Conservation (phyloP, 2,329 filamentous ascomycete genomes). For the Fusarium multiceps region DNA sequence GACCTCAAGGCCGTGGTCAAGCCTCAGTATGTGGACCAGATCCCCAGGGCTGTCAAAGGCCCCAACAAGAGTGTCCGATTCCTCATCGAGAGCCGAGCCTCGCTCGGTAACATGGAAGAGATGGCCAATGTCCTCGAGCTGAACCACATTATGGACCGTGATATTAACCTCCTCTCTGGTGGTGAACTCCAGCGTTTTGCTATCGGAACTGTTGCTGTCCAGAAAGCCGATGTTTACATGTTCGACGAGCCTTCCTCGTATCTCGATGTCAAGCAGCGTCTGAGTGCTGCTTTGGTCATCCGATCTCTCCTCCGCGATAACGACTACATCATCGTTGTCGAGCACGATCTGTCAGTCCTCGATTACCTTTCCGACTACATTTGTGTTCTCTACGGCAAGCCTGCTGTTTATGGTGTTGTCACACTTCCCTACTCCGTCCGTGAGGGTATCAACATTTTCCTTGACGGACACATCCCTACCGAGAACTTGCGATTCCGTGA, state of each 20-base stretch:
- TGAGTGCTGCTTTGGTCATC: conserved; percentile 91
- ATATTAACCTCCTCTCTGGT: conserved; percentile 90
- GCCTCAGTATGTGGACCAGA: conserved; percentile 99
- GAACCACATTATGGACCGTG: conserved; percentile 89
- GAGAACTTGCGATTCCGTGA: conserved; percentile 99
- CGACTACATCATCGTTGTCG: conserved; percentile 97
- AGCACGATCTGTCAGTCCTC: conserved; percentile 98
- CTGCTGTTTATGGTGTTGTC: conserved; percentile 96
- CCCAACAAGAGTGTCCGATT: conserved; percentile 81
- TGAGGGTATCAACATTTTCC: conserved; percentile 99
- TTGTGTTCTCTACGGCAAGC: conserved; percentile 95
- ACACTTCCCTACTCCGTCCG: conserved; percentile 95
- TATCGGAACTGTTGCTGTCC: conserved; percentile 94
- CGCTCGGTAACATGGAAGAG: conserved; percentile 83
- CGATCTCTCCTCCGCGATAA: conserved; percentile 88
- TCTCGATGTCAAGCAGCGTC: conserved; percentile 98
- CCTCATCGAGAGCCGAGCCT: conserved; percentile 79
- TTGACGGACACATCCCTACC: conserved; percentile 97
- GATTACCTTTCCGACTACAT: conserved; percentile 99
- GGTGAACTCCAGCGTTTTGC: conserved; percentile 98
- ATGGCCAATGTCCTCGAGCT: conserved; percentile 88
- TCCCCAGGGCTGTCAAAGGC: conserved; percentile 89
- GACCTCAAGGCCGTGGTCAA: conserved; percentile 98
- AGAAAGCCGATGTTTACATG: conserved; percentile 99
- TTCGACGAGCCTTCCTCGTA: conserved; percentile 99